Conservation (phyloP, 192 early-diverging fungal species). For the Glomus cerebriforme region DNA sequence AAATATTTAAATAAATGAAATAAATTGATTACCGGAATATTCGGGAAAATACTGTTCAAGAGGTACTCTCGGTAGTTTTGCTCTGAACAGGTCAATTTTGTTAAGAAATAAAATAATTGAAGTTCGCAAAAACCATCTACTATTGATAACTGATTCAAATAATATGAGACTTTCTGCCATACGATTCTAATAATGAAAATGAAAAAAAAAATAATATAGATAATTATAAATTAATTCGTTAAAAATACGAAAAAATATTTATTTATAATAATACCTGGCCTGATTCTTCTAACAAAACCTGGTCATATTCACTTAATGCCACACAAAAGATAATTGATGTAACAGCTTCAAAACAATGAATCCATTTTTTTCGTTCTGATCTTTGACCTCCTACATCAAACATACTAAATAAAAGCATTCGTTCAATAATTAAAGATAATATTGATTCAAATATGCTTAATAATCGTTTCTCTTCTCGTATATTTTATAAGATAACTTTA, state of each 20-base stretch:
- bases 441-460: neutral
- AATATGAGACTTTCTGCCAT: conserved; percentile 89
- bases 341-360: conserved; percentile 83
- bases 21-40: conserved; percentile 57
- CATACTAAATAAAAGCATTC: conserved; percentile 54
- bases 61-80: conserved; percentile 76
- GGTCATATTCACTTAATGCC: conserved; percentile 92
- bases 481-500: conserved; percentile 16
- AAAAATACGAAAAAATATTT: neutral
- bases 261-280: conserved; percentile 48
- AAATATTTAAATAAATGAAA: neutral
- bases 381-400: conserved; percentile 88
- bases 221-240: neutral
- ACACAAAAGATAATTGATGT: conserved; percentile 94
- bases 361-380: conserved; percentile 86
- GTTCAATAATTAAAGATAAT: neutral
- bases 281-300: conserved; percentile 84
- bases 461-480: neutral
- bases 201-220: neutral
- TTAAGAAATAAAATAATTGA: conserved; percentile 94
- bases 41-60: conserved; percentile 87
- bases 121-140: conserved; percentile 89
- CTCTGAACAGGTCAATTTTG: conserved; percentile 88
- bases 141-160: conserved; percentile 91
- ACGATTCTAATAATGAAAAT: conserved; percentile 66